Evolutionary conservation across 345 rosid species (phyloP), one percentile per base, ranked within the genome.

Genomic region (Zanthoxylum bungeanum): DNA sequence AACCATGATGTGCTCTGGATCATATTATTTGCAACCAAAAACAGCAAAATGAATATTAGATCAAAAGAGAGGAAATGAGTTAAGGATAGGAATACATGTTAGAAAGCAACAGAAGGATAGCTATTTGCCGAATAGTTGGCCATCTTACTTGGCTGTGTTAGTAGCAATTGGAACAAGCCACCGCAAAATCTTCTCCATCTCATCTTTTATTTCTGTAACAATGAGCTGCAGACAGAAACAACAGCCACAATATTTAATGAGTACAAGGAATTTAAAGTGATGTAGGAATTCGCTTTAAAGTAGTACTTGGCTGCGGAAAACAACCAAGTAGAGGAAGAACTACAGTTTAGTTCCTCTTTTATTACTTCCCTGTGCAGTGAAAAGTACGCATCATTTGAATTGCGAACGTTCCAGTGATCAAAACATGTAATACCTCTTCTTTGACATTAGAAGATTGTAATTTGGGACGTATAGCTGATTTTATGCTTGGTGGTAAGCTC

Each of bases 101-200:
- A n/a, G 19, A 16, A 46, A 47, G 30, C 11, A 12, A 19, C 0
- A 17, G 9, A 65, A 60, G 28, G 17, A 28, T 30, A 47, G 16
- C 57, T 4, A 30, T 17, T 47, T 49, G 37, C 57, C 28, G 69
- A 47, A 49, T 47, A 28, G 58, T 19, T 19, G 16, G 42, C 69
- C 27, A 66, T 30, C 36, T 78, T 90, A 94, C 97, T 90, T 94
- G 81, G 97, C 89, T 14, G 98, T 94, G 78, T 91, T 90, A 53
- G 87, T 80, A 62, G 98, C 95, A 81, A 90, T 81, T 50, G 95
- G 98, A 77, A 90, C 97, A 60, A 94, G 93, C 97, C 98, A 94
- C 67, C 85, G 95, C 81, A 92, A 78, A 9, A 92, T 90, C 78
- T 89, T 87, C 85, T 92, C 97, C 93, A 94, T 94, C 80, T 94